Percentiles rank a stretch among this genome's conserved stretches.
Conservation (phyloP, 495 filamentous ascomycete species). For the Podospora australis region DNA sequence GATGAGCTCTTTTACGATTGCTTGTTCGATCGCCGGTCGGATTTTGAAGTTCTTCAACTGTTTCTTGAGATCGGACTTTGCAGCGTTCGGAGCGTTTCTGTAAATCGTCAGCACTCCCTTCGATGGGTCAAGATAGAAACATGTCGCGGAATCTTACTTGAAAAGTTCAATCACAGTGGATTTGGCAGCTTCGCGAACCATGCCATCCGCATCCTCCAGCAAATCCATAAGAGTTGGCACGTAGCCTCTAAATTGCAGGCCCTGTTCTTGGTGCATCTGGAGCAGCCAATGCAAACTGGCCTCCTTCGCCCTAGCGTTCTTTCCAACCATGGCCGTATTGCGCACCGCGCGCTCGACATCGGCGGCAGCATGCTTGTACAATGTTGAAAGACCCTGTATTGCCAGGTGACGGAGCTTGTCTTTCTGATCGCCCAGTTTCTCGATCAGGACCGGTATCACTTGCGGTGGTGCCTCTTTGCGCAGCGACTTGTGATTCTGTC, state of each 20-base stretch:
- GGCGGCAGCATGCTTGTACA: constrained; percentile 56
- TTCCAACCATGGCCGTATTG: constrained; percentile 68
- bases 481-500: constrained; percentile 69
- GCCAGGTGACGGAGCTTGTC: constrained; percentile 71
- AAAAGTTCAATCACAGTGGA: constrained; percentile 78
- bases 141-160: too few species aligned
- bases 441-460: constrained; percentile 65
- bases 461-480: constrained; percentile 48
- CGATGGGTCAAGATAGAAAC: too few species aligned
- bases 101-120: not conserved
- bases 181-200: constrained; percentile 79
- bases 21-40: constrained; percentile 71
- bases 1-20: constrained; percentile 67
- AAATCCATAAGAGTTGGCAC: constrained; percentile 76
- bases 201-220: constrained; percentile 81
- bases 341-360: constrained; percentile 78
- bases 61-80: constrained; percentile 80
- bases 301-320: constrained; percentile 77
- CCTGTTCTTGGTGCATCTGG: constrained; percentile 73
- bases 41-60: constrained; percentile 74
- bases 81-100: constrained; percentile 63
- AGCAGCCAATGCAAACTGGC: constrained; percentile 76
- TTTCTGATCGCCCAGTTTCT: constrained; percentile 83
- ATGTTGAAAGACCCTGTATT: constrained; percentile 63
- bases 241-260: constrained; percentile 72